Conservation (phyloP, 2,329 filamentous ascomycete species). For the Aureobasidium sp. region DNA sequence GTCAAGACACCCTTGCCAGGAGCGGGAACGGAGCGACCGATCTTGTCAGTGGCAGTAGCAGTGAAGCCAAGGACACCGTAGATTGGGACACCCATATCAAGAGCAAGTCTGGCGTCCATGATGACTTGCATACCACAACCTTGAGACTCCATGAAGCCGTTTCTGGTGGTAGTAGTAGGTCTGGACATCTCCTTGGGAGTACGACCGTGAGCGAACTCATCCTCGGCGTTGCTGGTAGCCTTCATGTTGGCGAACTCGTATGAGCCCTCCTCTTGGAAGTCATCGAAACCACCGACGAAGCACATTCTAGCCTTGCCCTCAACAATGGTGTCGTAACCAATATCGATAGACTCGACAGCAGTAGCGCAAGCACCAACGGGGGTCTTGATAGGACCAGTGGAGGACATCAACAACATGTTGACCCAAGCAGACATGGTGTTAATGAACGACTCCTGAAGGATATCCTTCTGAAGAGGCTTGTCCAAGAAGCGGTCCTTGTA, state of each 20-base stretch:
- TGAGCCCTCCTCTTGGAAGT: conserved; percentile 98
- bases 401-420: conserved; percentile 96
- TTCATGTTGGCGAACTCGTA: conserved; percentile 99
- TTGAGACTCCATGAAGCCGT: conserved; percentile 99
- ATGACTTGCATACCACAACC: conserved; percentile 97
- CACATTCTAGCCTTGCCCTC: conserved; percentile 97
- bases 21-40: conserved; percentile 91
- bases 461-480: conserved; percentile 96
- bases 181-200: conserved; percentile 97
- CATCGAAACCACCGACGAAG: conserved; percentile 97
- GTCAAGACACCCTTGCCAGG: conserved; percentile 96
- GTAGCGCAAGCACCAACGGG: conserved; percentile 97
- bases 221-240: conserved; percentile 94
- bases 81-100: conserved; percentile 98
- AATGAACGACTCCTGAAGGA: conserved; percentile 98
- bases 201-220: conserved; percentile 90
- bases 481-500: conserved; percentile 97
- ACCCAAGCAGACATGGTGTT: conserved; percentile 99
- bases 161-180: conserved; percentile 90
- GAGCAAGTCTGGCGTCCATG: conserved; percentile 91
- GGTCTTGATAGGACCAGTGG: conserved; percentile 96
- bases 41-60: conserved; percentile 97
- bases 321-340: conserved; percentile 96
- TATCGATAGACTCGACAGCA: conserved; percentile 92
- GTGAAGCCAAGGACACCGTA: conserved; percentile 91